Conservation (phyloP, 345 rosid species). For the Populus alba region DNA sequence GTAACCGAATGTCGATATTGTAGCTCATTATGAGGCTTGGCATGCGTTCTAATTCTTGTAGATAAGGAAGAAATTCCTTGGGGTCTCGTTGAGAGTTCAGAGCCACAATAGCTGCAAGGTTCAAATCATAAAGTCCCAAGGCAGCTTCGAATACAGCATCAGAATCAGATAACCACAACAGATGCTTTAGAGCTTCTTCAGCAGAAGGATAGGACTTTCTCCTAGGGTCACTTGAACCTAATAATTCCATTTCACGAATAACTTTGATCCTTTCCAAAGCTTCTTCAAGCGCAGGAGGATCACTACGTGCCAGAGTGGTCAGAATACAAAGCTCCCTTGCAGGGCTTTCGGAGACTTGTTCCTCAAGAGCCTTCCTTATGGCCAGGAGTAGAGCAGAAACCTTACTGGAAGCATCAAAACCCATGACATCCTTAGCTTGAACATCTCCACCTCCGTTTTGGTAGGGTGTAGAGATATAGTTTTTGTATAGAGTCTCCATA, state of each 20-base stretch:
- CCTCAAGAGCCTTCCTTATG: conserved; percentile 78
- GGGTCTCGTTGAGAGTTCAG: conserved; percentile 93
- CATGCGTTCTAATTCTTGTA: conserved; percentile 74
- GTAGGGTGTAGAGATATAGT: conserved; percentile 40
- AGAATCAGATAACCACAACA: conserved; percentile 89
- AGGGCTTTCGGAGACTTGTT: conserved; percentile 73
- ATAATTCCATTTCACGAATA: conserved; percentile 85
- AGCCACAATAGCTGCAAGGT: conserved; percentile 98
- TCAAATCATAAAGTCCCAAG: conserved; percentile 89
- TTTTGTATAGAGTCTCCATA: conserved; percentile 65
- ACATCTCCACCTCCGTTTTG: conserved; percentile 39
- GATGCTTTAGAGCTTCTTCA: conserved; percentile 93
- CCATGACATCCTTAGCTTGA: conserved; percentile 32
- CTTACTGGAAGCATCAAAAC: conserved; percentile 44
- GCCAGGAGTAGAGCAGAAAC: conserved; percentile 78
- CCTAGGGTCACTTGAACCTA: conserved; percentile 51
- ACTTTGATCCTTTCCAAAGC: conserved; percentile 82
- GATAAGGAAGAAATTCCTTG: conserved; percentile 95
- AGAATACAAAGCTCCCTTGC: conserved; percentile 91
- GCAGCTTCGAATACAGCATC: conserved; percentile 94
- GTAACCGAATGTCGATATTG: conserved; percentile 76
- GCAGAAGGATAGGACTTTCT: conserved; percentile 69
- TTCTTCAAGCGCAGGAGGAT: conserved; percentile 86
- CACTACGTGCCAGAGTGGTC: conserved; percentile 88
- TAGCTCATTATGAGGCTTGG: conserved; percentile 68